These are phyloP conservation scores for Apophysomyces variabilis DNA, from an alignment of 371 early-diverging fungal species.

Conservation along the genomic window DNA sequence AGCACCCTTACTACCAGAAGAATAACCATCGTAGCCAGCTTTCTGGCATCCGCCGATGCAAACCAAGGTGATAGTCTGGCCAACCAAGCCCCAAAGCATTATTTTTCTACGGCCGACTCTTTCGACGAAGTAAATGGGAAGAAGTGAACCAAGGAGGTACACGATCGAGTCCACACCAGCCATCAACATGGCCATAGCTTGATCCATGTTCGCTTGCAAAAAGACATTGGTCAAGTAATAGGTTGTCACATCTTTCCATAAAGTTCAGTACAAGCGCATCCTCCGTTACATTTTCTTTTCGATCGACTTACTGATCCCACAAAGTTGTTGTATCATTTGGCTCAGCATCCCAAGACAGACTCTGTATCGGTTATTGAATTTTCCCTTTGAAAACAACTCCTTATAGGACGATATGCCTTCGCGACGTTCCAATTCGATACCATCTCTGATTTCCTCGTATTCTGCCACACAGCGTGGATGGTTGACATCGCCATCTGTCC, in stretches of 20 bases:
- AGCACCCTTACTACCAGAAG: constrained; percentile 21
- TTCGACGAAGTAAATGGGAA: constrained; percentile 32
- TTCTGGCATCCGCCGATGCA: constrained; percentile 35
- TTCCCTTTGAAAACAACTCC: constrained; percentile 45
- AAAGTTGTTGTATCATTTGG: constrained; percentile 51
- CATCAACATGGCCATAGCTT: constrained; percentile 36
- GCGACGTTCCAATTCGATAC: constrained; percentile 44
- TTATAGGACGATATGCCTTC: constrained; percentile 44
- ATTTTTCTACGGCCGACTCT: constrained; percentile 30
- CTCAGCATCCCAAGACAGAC: constrained; percentile 46
- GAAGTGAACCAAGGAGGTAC: constrained; percentile 42
- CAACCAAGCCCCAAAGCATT: constrained; percentile 31
- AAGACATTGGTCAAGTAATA: constrained; percentile 44
- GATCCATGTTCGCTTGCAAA: constrained; percentile 36
- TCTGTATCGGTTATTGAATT: constrained; percentile 47
- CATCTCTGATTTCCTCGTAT: constrained; percentile 43
- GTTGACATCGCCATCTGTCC: constrained; percentile 34
- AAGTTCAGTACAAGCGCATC: constrained; percentile 20
- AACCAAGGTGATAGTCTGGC: constrained; percentile 21
- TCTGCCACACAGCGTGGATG: constrained; percentile 41
- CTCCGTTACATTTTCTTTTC: not conserved
- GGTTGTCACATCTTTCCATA: constrained; percentile 44
- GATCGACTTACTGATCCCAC: constrained; percentile 41
- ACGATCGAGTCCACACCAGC: constrained; percentile 44
- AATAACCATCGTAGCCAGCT: constrained; percentile 18